Evolutionary conservation across 176 grass and related monocot species (phyloP), one percentile per base, ranked within the genome.

Genomic region (Bolboschoenus planiculmis): DNA sequence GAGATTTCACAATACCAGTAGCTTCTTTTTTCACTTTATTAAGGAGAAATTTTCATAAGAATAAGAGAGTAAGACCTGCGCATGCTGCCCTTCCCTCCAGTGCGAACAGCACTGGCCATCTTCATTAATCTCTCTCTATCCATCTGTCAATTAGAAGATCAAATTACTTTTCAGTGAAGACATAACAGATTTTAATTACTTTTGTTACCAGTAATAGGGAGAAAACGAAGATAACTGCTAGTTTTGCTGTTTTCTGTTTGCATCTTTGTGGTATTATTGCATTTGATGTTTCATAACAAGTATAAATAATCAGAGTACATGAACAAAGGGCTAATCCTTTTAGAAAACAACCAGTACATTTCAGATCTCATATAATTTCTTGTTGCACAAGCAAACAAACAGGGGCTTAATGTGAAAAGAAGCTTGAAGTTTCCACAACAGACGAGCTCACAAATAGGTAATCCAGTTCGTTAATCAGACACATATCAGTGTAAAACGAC

Each of bases 91-190:
- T 95, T 95, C 7, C 93, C 93, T 60, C 93, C 93, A 11, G 93
- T 95, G 79, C 93, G 93, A 76, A 95, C 93, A 6, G 93, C 93
- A 88, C 93, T 84, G 55, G 90, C 93, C 79, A 95, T 95, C 90
- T 92, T 95, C 88, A 92, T 88, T 70, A 95, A 85, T 80, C 86
- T 95, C 10, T 92, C 93, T 57, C 89, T 88, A 92, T 95, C 85
- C 93, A 95, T 95, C 93, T 95, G 78, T 27, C 78, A 54, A 81
- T 56, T 35, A 61, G 3, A 89, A 42, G 84, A 76, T 85, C 36
- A 77, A 72, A 31, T 79, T 56, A 89, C 21, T 53, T 68, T 23
- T 44, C 10, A 27, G 10, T 42, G 66, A 30, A 26, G 26, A 56
- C 15, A 31, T 11, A 78, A 21, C 5, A 27, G 9, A 37, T 3